Conservation (phyloP, 345 rosid species). For the Syzygium aqueum region DNA sequence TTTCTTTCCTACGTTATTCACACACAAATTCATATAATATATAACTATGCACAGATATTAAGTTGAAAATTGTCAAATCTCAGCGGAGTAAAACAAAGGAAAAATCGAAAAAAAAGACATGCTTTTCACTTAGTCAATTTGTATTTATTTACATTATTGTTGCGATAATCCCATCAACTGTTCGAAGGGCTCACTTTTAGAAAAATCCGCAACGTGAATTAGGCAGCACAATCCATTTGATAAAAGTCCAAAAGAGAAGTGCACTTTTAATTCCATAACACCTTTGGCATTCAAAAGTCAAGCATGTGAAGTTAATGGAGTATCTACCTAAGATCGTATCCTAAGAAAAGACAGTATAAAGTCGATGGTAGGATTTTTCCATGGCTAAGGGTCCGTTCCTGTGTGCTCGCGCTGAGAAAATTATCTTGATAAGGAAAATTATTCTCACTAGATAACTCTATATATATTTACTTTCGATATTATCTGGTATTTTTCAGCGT, state of each 20-base stretch:
- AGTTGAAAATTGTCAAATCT: not conserved
- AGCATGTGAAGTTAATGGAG: not conserved
- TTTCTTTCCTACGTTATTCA: not conserved
- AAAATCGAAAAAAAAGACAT: not conserved
- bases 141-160: not conserved
- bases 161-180: not conserved
- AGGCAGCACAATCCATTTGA: not conserved
- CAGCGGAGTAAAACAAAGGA: not conserved
- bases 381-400: not conserved
- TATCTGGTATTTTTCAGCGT: not conserved
- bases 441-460: not conserved
- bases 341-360: not conserved
- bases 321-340: not conserved
- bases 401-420: not conserved
- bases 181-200: not conserved
- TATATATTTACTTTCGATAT: not conserved
- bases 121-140: not conserved
- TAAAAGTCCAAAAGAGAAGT: not conserved
- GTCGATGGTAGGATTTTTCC: not conserved
- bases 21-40: not conserved
- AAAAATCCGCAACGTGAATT: not conserved
- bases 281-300: not conserved
- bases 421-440: not conserved
- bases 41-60: not conserved
- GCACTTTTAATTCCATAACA: not conserved